Conservation (phyloP, 78 protist species). For the Dictyostelium brefeldianum region DNA sequence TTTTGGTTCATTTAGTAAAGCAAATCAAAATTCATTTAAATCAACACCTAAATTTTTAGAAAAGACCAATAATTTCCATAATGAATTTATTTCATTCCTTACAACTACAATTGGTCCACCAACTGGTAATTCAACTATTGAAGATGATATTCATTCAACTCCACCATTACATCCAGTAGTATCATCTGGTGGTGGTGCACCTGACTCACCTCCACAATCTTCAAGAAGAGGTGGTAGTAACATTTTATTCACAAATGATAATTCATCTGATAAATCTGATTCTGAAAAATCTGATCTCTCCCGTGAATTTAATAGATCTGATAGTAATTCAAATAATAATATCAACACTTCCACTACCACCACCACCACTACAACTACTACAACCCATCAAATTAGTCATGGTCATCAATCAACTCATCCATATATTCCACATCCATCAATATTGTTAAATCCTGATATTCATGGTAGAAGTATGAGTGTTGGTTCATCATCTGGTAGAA, state of each 20-base stretch:
- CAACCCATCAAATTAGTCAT: slow-evolving; percentile 30
- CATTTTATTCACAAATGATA: not conserved
- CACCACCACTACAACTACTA: not conserved
- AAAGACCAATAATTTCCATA: slow-evolving; percentile 64
- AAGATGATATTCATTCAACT: not conserved
- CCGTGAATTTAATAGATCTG: not conserved
- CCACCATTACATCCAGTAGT: not conserved
- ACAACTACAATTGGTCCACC: slow-evolving; percentile 59
- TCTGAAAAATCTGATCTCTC: not conserved
- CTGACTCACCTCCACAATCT: slow-evolving; percentile 71
- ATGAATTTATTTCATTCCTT: slow-evolving; percentile 35
- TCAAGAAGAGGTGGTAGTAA: not conserved
- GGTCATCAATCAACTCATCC: slow-evolving; percentile 62
- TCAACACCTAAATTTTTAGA: slow-evolving; percentile 62
- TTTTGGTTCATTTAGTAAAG: slow-evolving; percentile 80
- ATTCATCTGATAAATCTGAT: slow-evolving; percentile 1
- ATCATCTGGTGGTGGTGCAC: not conserved
- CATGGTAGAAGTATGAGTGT: slow-evolving; percentile 75
- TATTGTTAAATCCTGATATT: not conserved
- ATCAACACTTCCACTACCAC: not conserved
- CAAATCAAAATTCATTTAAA: slow-evolving; percentile 51
- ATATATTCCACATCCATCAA: slow-evolving; percentile 20
- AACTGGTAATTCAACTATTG: not conserved
- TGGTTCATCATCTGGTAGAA: slow-evolving; percentile 37
- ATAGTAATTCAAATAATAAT: not conserved